A percentile compares a stretch with the other conserved stretches of the same genome.
Conservation (phyloP, 148 eudicot genomes). For the Selenicereus undatus region DNA sequence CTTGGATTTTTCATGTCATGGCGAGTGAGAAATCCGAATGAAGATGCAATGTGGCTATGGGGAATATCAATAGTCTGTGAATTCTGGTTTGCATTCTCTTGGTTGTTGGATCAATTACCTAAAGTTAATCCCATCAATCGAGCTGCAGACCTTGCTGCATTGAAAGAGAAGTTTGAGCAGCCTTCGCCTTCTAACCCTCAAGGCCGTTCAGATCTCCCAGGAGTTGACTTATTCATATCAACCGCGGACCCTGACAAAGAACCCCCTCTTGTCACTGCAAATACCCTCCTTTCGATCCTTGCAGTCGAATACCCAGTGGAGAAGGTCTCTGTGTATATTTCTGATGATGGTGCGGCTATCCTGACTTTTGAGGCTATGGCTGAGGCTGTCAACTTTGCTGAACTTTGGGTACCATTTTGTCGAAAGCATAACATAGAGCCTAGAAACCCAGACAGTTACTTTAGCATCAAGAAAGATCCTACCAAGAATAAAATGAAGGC, state of each 20-base stretch:
- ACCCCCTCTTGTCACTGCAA: constrained; percentile 86
- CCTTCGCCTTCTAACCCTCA: constrained; percentile 53
- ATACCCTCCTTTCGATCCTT: constrained; percentile 74
- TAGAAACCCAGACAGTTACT: constrained; percentile 80
- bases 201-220: constrained; percentile 88
- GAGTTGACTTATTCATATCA: constrained; percentile 74
- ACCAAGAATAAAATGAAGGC: constrained; percentile 70
- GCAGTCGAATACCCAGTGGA: constrained; percentile 86
- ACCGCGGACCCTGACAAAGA: constrained; percentile 93
- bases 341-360: constrained; percentile 87
- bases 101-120: constrained; percentile 87
- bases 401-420: constrained; percentile 92
- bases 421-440: constrained; percentile 87
- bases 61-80: constrained; percentile 70
- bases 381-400: constrained; percentile 74
- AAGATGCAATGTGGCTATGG: constrained; percentile 85
- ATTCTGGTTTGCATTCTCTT: constrained; percentile 86
- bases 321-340: constrained; percentile 67
- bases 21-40: constrained; percentile 62
- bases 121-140: constrained; percentile 87
- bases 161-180: constrained; percentile 68
- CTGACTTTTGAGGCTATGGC: constrained; percentile 97
- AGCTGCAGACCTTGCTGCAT: constrained; percentile 61
- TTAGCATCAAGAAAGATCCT: constrained; percentile 61
- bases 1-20: constrained; percentile 52